Conservation (phyloP, 2,329 filamentous ascomycete species). For the Curvularia spicifera region DNA sequence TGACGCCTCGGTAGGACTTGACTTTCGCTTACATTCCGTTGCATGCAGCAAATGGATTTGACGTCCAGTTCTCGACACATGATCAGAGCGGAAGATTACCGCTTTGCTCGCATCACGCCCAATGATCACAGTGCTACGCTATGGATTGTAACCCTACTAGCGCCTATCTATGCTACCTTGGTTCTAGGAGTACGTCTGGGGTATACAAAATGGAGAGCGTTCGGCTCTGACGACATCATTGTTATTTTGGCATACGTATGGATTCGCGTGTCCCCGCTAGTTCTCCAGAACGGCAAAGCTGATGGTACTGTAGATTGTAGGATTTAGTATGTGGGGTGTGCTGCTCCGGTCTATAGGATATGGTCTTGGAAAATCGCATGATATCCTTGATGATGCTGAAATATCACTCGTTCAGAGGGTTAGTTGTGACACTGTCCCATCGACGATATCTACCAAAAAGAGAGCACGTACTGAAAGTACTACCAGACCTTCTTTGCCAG, state of each 20-base stretch:
- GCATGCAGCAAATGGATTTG: constrained; percentile 2
- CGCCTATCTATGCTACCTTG: constrained; percentile 7
- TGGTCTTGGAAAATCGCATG: constrained; percentile 10
- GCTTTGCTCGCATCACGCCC: constrained; percentile 10
- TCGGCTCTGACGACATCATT: constrained; percentile 9
- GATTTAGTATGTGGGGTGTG: constrained; percentile 8
- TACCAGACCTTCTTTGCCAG: constrained; percentile 10
- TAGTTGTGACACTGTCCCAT: not conserved
- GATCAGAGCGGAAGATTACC: constrained; percentile 4
- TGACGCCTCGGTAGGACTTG: not conserved
- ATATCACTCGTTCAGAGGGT: constrained; percentile 7
- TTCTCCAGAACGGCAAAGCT: not conserved
- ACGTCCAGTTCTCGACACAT: not conserved
- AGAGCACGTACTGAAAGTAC: not conserved
- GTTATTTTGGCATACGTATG: constrained; percentile 11
- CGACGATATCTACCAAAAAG: not conserved
- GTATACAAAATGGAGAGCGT: constrained; percentile 11
- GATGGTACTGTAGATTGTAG: constrained; percentile 4
- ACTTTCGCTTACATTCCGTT: not conserved
- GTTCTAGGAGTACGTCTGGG: constrained; percentile 9
- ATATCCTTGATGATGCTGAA: constrained; percentile 3
- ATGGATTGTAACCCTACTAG: constrained; percentile 10
- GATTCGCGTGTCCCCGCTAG: not conserved
- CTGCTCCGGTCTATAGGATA: constrained; percentile 4
- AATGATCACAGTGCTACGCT: constrained; percentile 13